Conservation (phyloP, 768 basidiomycete species). For the Epithele typhae region DNA sequence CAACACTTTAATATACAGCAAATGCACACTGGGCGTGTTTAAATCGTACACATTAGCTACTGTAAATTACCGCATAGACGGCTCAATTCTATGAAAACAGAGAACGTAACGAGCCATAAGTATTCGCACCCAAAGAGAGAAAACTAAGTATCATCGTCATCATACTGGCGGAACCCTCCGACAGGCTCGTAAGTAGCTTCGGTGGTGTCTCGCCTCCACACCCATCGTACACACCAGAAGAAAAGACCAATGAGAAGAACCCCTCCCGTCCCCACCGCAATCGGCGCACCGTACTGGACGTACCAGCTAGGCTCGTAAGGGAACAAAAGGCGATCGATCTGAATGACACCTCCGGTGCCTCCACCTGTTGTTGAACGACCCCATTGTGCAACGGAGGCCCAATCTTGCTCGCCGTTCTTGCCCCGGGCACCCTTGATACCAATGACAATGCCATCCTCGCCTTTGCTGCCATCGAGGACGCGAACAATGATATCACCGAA, state of each 20-base stretch:
- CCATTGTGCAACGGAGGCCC: constrained; percentile 64
- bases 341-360: constrained; percentile 82
- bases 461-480: constrained; percentile 35
- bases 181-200: constrained; percentile 90
- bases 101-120: neutral
- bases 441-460: constrained; percentile 44
- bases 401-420: constrained; percentile 56
- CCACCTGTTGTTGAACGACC: constrained; percentile 71
- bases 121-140: neutral
- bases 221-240: constrained; percentile 63
- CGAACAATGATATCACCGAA: constrained; percentile 88
- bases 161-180: constrained; percentile 69
- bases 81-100: neutral
- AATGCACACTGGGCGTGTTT: too few relatives aligned
- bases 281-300: constrained; percentile 67
- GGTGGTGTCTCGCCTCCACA: constrained; percentile 73
- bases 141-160: constrained; percentile 13
- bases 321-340: constrained; percentile 76
- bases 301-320: constrained; percentile 91
- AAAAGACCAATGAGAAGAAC: constrained; percentile 59
- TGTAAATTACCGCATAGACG: constrained; percentile 4
- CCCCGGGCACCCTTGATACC: constrained; percentile 73
- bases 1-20: too few relatives aligned
- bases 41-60: constrained; percentile 9
- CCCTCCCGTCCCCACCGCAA: constrained; percentile 57